Base-by-base conservation (phyloP, 805 yeast species). In the Saturnispora besseyi region DNA sequence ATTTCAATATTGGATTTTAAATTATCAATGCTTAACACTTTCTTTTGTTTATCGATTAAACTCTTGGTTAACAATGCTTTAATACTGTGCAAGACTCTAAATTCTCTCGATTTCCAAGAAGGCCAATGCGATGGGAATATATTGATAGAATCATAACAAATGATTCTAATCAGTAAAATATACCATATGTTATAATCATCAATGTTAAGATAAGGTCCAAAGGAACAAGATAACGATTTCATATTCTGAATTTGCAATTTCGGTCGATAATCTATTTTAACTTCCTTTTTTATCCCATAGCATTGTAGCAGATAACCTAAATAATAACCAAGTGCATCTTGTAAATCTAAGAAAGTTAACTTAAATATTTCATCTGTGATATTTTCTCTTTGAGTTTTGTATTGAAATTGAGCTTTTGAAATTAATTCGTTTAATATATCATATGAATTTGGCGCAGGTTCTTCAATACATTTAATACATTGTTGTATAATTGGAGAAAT, bases 51-150 rank as follows among this genome's bases (percentile, higher is more conserved):
- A 28, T 24, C 30, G 9, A 38, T 24, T 8, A 34, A 32, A 18
- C 11, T 21, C 29, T 33, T 28, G 13, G 34, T 21, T 24, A 45
- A 24, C 10, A 45, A 11, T 15, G 33, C 15, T 45, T 45, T 45
- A 18, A 45, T 45, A 28, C 47, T 34, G 11, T 45, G 47, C 22
- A 45, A 45, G n/a, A 45, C 33, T 13, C 47, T 45, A 36, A 45
- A 45, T 33, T 45, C 47, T 18, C 41, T 45, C 4, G 47, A 45
- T 26, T 45, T 45, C 47, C 47, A 45, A 34, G 47, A 45, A 15
- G 47, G 47, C 47, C 47, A 45, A 28, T 30, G 24, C 5, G 33
- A 13, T 13, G 47, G 47, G 21, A 36, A 45, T 15, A 45, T 29
- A 29, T 24, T 29, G 5, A 45, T 36, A 18, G 40, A 15, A 24